Evolutionary conservation across 1,284 basidiomycete genomes (phyloP).

Genomic region (Trichosporon sp.): DNA sequence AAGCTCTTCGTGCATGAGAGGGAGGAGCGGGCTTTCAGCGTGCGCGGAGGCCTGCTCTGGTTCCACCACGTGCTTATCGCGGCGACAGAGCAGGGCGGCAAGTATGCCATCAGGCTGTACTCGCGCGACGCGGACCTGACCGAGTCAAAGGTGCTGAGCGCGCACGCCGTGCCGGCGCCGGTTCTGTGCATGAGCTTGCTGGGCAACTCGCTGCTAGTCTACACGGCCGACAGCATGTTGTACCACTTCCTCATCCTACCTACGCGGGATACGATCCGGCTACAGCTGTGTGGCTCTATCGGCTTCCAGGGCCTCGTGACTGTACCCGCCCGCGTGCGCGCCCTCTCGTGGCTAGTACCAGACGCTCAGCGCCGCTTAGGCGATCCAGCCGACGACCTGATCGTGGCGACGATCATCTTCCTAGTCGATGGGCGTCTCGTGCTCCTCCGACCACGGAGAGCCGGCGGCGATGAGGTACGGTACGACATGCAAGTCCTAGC

Average conservation of each 20-base stretch:
- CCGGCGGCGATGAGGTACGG: conserved; percentile 72
- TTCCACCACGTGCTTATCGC: conserved; percentile 93
- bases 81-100: conserved; percentile 72
- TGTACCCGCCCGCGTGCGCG: conserved; percentile 76
- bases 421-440: conserved; percentile 91
- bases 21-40: conserved; percentile 85
- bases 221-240: conserved; percentile 92
- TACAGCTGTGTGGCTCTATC: conserved; percentile 91
- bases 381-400: conserved; percentile 86
- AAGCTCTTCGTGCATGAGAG: conserved; percentile 75
- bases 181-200: conserved; percentile 83
- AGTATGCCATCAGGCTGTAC: conserved; percentile 83
- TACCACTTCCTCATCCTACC: conserved; percentile 89
- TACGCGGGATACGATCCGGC: conserved; percentile 71
- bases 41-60: conserved; percentile 91
- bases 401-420: conserved; percentile 92
- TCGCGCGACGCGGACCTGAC: conserved; percentile 91
- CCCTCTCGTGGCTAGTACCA: conserved; percentile 96
- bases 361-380: conserved; percentile 90
- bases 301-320: conserved; percentile 87
- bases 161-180: conserved; percentile 69
- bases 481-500: conserved; percentile 98
- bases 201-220: conserved; percentile 93
- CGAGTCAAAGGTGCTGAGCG: conserved; percentile 75
- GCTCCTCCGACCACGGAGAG: conserved; percentile 75